Evolutionary conservation across 805 yeast genomes (phyloP).

Genomic region (Henningerozyma blattae): DNA sequence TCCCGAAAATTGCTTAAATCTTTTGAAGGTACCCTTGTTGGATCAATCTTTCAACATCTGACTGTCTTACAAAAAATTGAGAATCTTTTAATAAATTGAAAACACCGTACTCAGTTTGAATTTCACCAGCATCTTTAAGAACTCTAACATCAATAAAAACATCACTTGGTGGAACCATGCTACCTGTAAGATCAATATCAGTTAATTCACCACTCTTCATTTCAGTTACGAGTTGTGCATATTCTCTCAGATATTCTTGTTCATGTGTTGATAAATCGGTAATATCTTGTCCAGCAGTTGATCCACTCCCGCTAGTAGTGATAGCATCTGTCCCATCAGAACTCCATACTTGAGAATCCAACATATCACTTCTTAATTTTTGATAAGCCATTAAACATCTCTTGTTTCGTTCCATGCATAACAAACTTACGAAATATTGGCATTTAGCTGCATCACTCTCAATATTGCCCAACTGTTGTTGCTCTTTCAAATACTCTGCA

Average conservation of each 20-base stretch:
- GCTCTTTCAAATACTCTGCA: constrained; percentile 35
- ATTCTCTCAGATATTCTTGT: constrained; percentile 61
- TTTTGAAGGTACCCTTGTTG: constrained; percentile 90
- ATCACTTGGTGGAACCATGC: constrained; percentile 82
- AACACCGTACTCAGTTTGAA: constrained; percentile 94
- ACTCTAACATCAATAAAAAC: constrained; percentile 92
- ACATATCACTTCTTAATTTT: constrained; percentile 49
- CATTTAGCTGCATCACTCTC: constrained; percentile 42
- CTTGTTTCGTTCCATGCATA: constrained; percentile 80
- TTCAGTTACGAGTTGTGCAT: constrained; percentile 58
- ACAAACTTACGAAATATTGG: constrained; percentile 43
- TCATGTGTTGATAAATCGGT: constrained; percentile 64
- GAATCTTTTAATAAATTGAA: constrained; percentile 87
- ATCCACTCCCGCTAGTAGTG: constrained; percentile 3
- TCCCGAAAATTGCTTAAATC: constrained; percentile 25
- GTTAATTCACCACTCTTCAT: constrained; percentile 63
- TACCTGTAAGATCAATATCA: constrained; percentile 79
- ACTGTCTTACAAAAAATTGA: constrained; percentile 85
- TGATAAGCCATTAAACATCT: constrained; percentile 83
- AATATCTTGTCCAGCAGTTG: constrained; percentile 15
- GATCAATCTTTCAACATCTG: constrained; percentile 86
- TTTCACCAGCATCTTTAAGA: constrained; percentile 88
- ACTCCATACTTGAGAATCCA: constrained; percentile 65
- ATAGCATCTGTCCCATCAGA: constrained; percentile 31
- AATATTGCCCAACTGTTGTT: constrained; percentile 12